Conservation (phyloP, 192 early-diverging fungal genomes). For the Coemansia aciculifera region DNA sequence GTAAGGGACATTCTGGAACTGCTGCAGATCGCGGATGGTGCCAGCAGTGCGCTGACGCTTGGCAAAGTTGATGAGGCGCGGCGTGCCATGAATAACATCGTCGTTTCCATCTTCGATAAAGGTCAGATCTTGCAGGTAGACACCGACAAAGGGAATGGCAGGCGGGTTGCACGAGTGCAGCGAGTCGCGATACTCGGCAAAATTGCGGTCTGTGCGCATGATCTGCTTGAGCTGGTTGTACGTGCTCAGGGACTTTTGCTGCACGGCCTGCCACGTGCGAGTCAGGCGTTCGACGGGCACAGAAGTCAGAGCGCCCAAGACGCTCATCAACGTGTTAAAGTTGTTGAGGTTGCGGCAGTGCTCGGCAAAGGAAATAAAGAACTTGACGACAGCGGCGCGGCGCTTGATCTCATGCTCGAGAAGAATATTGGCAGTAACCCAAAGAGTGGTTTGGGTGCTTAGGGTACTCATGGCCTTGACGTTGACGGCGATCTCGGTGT, state of each 20-base stretch:
- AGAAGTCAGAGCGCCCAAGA: conserved; percentile 86
- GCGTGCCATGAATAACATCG: conserved; percentile 63
- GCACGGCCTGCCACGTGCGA: conserved; percentile 85
- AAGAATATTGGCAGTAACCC: conserved; percentile 85
- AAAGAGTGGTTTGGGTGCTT: conserved; percentile 82
- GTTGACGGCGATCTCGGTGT: conserved; percentile 68
- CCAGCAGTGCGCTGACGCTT: conserved; percentile 86
- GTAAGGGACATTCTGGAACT: conserved; percentile 84
- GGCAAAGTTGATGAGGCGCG: conserved; percentile 83
- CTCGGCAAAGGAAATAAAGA: conserved; percentile 83
- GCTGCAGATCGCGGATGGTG: conserved; percentile 84
- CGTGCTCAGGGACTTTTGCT: conserved; percentile 58
- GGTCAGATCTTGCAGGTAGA: conserved; percentile 85
- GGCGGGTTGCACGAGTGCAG: conserved; percentile 80
- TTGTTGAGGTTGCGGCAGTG: conserved; percentile 86
- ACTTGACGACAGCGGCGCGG: conserved; percentile 74
- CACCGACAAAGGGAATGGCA: conserved; percentile 80
- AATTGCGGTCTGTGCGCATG: conserved; percentile 83
- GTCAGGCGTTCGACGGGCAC: conserved; percentile 86
- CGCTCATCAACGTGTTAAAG: conserved; percentile 90
- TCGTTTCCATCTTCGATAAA: conserved; percentile 90
- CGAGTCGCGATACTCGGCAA: conserved; percentile 75
- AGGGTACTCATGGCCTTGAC: conserved; percentile 85
- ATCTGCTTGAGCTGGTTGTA: conserved; percentile 68
- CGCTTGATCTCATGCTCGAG: conserved; percentile 79